These are phyloP conservation scores for Papiliotrema terrestris DNA, from an alignment of 1,284 basidiomycete genomes.

Conservation along the genomic window DNA sequence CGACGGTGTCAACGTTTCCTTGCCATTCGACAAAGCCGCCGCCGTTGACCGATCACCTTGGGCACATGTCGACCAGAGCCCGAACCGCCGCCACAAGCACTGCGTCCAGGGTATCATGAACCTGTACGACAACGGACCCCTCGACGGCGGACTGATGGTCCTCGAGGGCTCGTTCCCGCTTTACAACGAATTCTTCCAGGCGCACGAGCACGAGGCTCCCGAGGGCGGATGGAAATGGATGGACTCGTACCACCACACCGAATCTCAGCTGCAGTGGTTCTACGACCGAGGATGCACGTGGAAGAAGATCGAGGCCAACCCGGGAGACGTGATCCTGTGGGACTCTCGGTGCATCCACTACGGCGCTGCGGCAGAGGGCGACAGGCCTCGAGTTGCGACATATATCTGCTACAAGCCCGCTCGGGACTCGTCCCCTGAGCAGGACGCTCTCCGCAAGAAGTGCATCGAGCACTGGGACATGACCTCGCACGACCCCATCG, in stretches of 20 bases:
- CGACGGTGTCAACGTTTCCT: conserved; percentile 44
- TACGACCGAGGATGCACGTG: conserved; percentile 39
- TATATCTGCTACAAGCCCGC: conserved; percentile 44
- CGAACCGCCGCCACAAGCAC: conserved; percentile 38
- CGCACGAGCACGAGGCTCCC: conserved; percentile 32
- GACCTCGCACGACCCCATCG: conserved; percentile 30
- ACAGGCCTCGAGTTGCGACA: conserved; percentile 31
- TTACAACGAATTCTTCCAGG: conserved; percentile 43
- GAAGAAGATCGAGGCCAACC: conserved; percentile 35
- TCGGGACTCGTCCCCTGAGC: conserved; percentile 17
- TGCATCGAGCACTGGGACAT: conserved; percentile 20
- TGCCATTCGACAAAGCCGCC: conserved; percentile 34
- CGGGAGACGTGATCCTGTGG: conserved; percentile 41
- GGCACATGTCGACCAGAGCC: conserved; percentile 48
- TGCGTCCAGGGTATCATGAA: conserved; percentile 51
- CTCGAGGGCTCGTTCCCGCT: conserved; percentile 43
- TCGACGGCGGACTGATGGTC: conserved; percentile 51
- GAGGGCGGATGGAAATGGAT: conserved; percentile 35
- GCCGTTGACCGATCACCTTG: conserved; percentile 31
- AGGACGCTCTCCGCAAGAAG: conserved; percentile 17
- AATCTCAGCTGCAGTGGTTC: conserved; percentile 35
- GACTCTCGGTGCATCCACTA: conserved; percentile 33
- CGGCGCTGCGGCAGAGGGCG: conserved; percentile 29
- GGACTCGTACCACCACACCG: conserved; percentile 38
- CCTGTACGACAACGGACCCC: conserved; percentile 43